These are phyloP conservation scores for Hylodesmum podocarpum DNA, from an alignment of 306 rosid species.

Conservation along the genomic window DNA sequence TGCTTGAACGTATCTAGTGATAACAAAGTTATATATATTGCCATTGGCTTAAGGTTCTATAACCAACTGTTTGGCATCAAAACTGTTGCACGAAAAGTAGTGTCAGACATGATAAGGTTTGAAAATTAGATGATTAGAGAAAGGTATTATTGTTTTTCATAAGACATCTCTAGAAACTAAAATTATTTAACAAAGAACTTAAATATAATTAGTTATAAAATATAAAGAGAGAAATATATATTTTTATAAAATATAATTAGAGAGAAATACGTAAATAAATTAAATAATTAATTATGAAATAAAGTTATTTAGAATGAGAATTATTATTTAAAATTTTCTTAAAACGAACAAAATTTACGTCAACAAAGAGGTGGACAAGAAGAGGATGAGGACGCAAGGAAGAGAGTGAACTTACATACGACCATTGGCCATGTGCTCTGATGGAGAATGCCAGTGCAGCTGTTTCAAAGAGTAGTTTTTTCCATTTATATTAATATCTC, in stretches of 20 bases:
- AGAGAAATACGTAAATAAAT: too few relatives aligned
- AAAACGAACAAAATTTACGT: too few relatives aligned
- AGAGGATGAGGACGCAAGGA: background rate
- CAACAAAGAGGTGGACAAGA: too few relatives aligned
- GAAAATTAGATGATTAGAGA: background rate
- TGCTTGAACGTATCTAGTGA: background rate
- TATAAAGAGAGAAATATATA: too few relatives aligned
- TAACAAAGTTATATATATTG: background rate
- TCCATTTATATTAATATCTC: slow-evolving; percentile 53
- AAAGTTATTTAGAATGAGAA: too few relatives aligned
- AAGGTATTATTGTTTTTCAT: background rate
- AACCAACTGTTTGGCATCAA: background rate
- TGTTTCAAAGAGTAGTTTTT: slow-evolving; percentile 59
- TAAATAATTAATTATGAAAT: too few relatives aligned
- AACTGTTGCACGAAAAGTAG: background rate
- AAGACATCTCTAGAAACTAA: background rate
- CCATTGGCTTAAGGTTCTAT: background rate
- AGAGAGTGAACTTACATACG: slow-evolving; percentile 46
- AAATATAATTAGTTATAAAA: too few relatives aligned
- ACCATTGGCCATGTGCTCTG: slow-evolving; percentile 71
- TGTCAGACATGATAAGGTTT: background rate
- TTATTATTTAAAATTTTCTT: too few relatives aligned
- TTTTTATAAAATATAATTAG: too few relatives aligned
- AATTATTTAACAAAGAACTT: background rate
- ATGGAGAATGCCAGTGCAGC: slow-evolving; percentile 88